These are phyloP conservation scores for Pleurotus sapidus DNA, from an alignment of 768 basidiomycete species.

Conservation along the genomic window DNA sequence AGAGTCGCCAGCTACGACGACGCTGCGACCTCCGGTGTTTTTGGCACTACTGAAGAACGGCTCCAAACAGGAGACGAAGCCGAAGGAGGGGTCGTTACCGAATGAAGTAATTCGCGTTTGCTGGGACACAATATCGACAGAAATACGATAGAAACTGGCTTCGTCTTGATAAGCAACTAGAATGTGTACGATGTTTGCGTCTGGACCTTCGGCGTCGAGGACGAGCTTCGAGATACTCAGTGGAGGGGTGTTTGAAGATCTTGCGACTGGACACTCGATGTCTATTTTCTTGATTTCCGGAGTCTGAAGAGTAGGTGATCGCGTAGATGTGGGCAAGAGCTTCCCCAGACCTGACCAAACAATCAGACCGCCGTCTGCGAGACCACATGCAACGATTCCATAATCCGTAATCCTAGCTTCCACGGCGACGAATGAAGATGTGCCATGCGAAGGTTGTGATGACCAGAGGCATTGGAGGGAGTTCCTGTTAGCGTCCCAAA, in stretches of 20 bases:
- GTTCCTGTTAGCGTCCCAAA: conserved; percentile 60
- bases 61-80: conserved; percentile 45
- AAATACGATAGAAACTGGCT: conserved; percentile 49
- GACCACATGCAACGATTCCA: conserved; percentile 47
- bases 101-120: conserved; percentile 37
- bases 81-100: conserved; percentile 46
- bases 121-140: conserved; percentile 28
- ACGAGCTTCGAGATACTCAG: neutral
- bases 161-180: conserved; percentile 52
- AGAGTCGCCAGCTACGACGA: conserved; percentile 62
- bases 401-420: conserved; percentile 34
- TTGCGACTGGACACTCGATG: conserved; percentile 32
- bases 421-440: conserved; percentile 34
- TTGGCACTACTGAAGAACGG: conserved; percentile 42
- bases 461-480: conserved; percentile 59
- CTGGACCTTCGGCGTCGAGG: neutral
- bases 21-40: conserved; percentile 31
- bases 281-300: conserved; percentile 18
- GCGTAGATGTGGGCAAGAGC: conserved; percentile 14
- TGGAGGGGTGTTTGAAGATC: conserved; percentile 1
- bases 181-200: conserved; percentile 24
- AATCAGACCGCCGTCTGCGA: conserved; percentile 54
- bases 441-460: conserved; percentile 27
- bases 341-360: conserved; percentile 49
- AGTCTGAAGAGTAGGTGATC: conserved; percentile 17